Percentiles rank a stretch among this genome's conserved stretches.
Conservation (phyloP, 176 grass and related monocot species). For the Zoysia japonica region DNA sequence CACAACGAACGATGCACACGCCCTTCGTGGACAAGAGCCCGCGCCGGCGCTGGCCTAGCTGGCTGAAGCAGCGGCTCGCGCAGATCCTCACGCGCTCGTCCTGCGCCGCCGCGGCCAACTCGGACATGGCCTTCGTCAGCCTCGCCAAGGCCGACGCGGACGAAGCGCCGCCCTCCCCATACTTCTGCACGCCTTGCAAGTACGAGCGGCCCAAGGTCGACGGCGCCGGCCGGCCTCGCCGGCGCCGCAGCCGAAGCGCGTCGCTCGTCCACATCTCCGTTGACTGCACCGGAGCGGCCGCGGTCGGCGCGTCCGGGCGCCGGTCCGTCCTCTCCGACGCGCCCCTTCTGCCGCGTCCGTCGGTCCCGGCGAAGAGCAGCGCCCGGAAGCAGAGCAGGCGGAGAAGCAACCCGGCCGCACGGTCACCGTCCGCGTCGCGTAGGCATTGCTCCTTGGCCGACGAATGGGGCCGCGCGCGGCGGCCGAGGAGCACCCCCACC, state of each 20-base stretch:
- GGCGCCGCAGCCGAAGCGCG: conserved; percentile 29
- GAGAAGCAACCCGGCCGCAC: conserved; percentile 11
- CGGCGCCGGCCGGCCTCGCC: background rate
- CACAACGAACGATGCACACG: conserved; percentile 7
- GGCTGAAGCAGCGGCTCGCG: conserved; percentile 63
- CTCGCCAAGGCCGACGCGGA: conserved; percentile 30
- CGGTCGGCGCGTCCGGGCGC: conserved; percentile 25
- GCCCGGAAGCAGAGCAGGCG: conserved; percentile 32
- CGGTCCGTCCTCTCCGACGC: conserved; percentile 43
- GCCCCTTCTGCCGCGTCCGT: conserved; percentile 31
- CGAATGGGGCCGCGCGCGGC: conserved; percentile 33
- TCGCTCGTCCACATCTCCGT: conserved; percentile 65
- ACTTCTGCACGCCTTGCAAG: conserved; percentile 50
- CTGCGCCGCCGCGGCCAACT: conserved; percentile 49
- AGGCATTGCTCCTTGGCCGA: conserved; percentile 39
- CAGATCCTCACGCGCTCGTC: conserved; percentile 68
- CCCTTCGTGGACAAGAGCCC: conserved; percentile 41
- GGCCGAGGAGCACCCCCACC: conserved; percentile 1
- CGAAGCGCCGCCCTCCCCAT: conserved; percentile 43
- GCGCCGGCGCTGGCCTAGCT: conserved; percentile 26
- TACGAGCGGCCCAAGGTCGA: conserved; percentile 45
- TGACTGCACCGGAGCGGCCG: conserved; percentile 41
- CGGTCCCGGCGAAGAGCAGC: conserved; percentile 7
- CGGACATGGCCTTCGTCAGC: conserved; percentile 40
- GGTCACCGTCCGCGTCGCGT: conserved; percentile 44